Conservation (phyloP, 495 filamentous ascomycete species). For the Talaromyces adpressus region DNA sequence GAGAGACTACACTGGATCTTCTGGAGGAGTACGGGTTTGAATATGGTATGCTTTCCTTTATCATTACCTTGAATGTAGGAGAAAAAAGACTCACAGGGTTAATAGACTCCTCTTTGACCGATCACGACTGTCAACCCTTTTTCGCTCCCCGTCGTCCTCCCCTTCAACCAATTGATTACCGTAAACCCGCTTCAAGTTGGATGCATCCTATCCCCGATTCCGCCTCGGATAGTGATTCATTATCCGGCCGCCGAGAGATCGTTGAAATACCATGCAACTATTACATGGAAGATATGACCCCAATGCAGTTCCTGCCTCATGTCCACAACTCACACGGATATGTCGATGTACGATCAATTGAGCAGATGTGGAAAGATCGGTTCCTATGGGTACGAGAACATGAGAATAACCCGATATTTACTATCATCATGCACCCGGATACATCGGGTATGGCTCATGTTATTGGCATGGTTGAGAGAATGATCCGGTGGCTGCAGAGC, state of each 20-base stretch:
- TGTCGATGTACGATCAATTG: slow-evolving; percentile 42
- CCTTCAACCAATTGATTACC: slow-evolving; percentile 45
- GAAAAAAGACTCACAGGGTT: neutral
- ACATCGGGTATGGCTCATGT: slow-evolving; percentile 58
- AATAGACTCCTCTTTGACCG: slow-evolving; percentile 44
- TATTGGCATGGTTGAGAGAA: slow-evolving; percentile 51
- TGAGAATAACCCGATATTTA: slow-evolving; percentile 34
- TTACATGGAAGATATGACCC: slow-evolving; percentile 54
- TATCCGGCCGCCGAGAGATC: slow-evolving; percentile 25
- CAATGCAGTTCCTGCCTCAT: slow-evolving; percentile 46
- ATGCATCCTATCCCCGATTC: slow-evolving; percentile 46
- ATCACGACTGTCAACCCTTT: slow-evolving; percentile 48
- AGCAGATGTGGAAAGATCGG: slow-evolving; percentile 49
- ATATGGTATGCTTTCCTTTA: slow-evolving; percentile 29
- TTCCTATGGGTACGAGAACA: slow-evolving; percentile 38
- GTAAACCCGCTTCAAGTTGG: slow-evolving; percentile 42
- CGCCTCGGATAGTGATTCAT: neutral
- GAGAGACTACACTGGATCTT: slow-evolving; percentile 46
- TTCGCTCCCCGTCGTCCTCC: slow-evolving; percentile 41
- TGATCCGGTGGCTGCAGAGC: slow-evolving; percentile 46
- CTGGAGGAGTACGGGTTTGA: slow-evolving; percentile 49
- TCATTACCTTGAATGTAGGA: neutral
- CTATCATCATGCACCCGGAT: slow-evolving; percentile 51
- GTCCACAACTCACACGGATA: slow-evolving; percentile 46
- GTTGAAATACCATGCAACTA: slow-evolving; percentile 50